A percentile compares a stretch with the other conserved stretches of the same genome.
These are phyloP conservation scores for Albugo laibachii DNA, from an alignment of 352 stramenopile species.

Conservation along the genomic window DNA sequence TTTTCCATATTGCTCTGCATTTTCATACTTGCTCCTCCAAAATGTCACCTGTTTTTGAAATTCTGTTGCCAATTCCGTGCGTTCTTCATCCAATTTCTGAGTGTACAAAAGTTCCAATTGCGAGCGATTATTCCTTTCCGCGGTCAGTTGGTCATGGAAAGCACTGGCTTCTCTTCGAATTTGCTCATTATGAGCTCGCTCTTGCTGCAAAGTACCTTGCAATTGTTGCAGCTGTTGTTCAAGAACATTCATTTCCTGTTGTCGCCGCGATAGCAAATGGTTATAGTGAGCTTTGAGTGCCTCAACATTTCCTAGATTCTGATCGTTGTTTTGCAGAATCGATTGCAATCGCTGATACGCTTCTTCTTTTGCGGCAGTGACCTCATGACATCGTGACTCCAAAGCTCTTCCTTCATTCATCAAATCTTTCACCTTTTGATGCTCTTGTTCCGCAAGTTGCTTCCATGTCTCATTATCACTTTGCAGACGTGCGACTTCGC, in stretches of 20 bases:
- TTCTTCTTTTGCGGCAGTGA: background rate
- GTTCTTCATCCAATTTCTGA: background rate
- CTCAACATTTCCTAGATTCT: background rate
- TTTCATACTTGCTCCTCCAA: background rate
- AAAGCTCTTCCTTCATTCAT: background rate
- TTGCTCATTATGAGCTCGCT: background rate
- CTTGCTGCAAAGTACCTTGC: background rate
- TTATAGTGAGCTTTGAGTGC: background rate
- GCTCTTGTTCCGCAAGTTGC: background rate
- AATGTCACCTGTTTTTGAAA: background rate
- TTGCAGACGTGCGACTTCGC: background rate
- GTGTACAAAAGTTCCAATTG: background rate
- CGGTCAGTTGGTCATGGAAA: background rate
- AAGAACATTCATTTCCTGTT: background rate
- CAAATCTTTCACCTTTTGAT: background rate
- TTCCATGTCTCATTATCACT: background rate
- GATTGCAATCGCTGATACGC: background rate
- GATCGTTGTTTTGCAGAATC: background rate
- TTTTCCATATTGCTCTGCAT: background rate
- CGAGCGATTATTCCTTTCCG: background rate
- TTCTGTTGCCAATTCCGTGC: background rate
- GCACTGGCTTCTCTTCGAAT: background rate
- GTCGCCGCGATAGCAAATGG: background rate
- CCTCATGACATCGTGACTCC: background rate
- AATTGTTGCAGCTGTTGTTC: background rate